Percentiles rank a stretch among this genome's conserved stretches.
These are phyloP conservation scores for Magnolia sinica DNA, from an alignment of 164 flowering plant genomes.

Conservation along the genomic window DNA sequence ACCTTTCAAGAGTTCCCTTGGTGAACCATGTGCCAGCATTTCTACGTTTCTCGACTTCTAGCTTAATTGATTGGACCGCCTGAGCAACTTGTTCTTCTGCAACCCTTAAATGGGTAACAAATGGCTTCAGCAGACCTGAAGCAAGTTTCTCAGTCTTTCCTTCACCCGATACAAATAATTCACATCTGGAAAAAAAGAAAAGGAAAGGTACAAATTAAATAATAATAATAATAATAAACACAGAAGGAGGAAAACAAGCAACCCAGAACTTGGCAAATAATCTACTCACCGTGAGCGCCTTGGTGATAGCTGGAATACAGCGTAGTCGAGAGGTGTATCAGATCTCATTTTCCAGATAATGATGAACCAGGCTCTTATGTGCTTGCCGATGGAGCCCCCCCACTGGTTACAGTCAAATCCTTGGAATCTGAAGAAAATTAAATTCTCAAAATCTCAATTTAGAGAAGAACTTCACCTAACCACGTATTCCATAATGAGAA, in stretches of 20 bases:
- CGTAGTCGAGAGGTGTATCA: conserved; percentile 68
- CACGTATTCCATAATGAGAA: not conserved
- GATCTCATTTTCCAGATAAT: conserved; percentile 22
- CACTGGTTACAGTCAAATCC: not conserved
- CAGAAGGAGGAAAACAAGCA: not conserved
- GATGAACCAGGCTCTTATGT: not conserved
- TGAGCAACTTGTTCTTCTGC: conserved; percentile 76
- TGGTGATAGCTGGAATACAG: conserved; percentile 76
- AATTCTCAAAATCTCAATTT: not conserved
- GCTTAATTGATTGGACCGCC: conserved; percentile 67
- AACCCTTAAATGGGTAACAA: conserved; percentile 72
- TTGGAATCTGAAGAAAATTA: not conserved
- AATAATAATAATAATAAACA: not conserved
- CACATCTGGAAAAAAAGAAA: conserved; percentile 55
- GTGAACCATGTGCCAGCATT: conserved; percentile 83
- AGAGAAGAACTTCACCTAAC: not conserved
- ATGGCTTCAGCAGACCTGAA: conserved; percentile 88
- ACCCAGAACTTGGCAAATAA: not conserved
- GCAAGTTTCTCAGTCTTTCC: conserved; percentile 87
- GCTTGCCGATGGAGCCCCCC: not conserved
- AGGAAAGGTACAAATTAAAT: not conserved
- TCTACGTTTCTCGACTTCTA: conserved; percentile 55
- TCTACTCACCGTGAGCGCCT: conserved; percentile 62
- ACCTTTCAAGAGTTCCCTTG: conserved; percentile 98
- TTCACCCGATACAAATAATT: conserved; percentile 70